Evolutionary conservation across 1,139 yeast genomes (phyloP).

Genomic region (Candida gigantensis): DNA sequence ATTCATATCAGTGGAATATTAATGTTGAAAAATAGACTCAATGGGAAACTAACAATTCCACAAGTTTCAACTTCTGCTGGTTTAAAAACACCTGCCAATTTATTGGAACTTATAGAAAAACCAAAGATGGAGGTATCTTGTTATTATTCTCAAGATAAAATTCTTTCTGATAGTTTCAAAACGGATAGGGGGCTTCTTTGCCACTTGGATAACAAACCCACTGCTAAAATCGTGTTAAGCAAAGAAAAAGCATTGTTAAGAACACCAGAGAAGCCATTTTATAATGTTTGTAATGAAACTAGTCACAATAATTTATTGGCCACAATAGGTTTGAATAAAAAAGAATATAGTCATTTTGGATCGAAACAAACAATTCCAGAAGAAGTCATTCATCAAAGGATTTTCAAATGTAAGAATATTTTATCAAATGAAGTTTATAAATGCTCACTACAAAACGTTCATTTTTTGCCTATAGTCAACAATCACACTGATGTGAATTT

Average conservation of each 20-base stretch:
- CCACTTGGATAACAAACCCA: conserved; percentile 21
- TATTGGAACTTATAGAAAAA: conserved; percentile 19
- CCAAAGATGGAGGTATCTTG: conserved; percentile 18
- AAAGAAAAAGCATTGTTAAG: conserved; percentile 42
- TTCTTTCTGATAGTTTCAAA: conserved; percentile 9
- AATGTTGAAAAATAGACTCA: conserved; percentile 19
- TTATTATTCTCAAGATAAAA: conserved; percentile 7
- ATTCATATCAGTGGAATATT: conserved; percentile 20
- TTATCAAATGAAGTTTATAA: conserved; percentile 26
- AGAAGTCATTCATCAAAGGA: conserved; percentile 21
- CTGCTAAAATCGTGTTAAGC: conserved; percentile 38
- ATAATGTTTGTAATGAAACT: conserved; percentile 51
- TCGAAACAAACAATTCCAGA: conserved; percentile 22
- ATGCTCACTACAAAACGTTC: conserved; percentile 55
- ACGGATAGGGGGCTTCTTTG: conserved; percentile 15
- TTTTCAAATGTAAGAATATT: conserved; percentile 21
- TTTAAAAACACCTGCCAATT: conserved; percentile 7
- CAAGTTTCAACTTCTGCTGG: neutral
- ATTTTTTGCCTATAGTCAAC: conserved; percentile 61
- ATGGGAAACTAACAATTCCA: conserved; percentile 7
- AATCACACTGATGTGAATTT: conserved; percentile 58
- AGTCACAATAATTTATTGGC: conserved; percentile 45
- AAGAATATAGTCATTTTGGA: conserved; percentile 17
- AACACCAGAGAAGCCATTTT: conserved; percentile 44
- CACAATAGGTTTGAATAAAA: conserved; percentile 24